Base-by-base conservation (phyloP, 768 basidiomycete species). In the Tylopilus rubrobrunneus region DNA sequence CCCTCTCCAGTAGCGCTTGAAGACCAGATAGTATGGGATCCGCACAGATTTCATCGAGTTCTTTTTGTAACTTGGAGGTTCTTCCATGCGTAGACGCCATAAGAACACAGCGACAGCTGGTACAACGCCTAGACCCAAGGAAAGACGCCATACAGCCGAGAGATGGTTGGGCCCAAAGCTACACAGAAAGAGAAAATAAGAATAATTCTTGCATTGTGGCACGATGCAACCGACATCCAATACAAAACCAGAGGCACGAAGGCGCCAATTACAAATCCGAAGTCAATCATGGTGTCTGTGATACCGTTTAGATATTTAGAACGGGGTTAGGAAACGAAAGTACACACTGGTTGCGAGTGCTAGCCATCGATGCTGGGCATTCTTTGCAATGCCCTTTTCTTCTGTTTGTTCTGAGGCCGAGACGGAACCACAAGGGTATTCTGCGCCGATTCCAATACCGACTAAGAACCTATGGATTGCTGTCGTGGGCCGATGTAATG, bases 331-430 rank as follows among this genome's bases (percentile, higher is more conserved):
- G 46, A 6, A 11, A 17, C 9, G 19, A 45, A 49, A 36, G 37
- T 23, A 68, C 80, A 63, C 70, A 92, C 93, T 97, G 8, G 94
- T 96, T 14, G 94, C 90, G 28, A 92, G 78, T 6, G 87, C 84
- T 64, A 97, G 87, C 83, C 92, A 91, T 49, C 86, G 74, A 67
- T 95, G 87, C 63, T 92, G 94, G 5, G 87, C 79, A 49, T 84
- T 84, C 71, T 89, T 92, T 59, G 70, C 76, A 61, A 96, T 86
- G 9, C 81, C 82, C 9, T 81, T 76, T 67, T 90, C 88, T 67
- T 97, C 95, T 3, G 92, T 89, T 63, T 92, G 89, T 64, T 97
- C 95, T 2, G 90, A 87, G 7, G 87, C 87, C 5, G 92, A 89
- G 15, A 93, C 90, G 0, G 87, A 88, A 25, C 94, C 93, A 57